phyloP scores from a whole-genome alignment of 2,329 filamentous ascomycete genomes.

The Coniella lustricola region DNA sequence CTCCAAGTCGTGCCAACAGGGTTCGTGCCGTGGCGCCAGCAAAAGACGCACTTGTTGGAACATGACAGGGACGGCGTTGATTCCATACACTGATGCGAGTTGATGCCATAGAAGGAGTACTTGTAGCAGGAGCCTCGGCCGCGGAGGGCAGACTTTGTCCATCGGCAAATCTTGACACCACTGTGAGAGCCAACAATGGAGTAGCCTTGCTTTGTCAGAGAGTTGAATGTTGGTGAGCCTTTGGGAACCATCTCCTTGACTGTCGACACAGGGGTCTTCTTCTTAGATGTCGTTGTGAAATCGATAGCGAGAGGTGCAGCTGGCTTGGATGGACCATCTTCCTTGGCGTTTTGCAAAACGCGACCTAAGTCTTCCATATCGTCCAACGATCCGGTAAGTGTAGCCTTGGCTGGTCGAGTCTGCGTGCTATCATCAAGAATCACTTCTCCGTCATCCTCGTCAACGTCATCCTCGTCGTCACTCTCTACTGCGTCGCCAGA shows the following conservation, averaged over 20 bases:
- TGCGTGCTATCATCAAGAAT: constrained; percentile 41
- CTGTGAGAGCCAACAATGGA: constrained; percentile 92
- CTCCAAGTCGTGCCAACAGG: constrained; percentile 95
- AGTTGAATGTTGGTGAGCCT: constrained; percentile 77
- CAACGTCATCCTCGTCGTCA: constrained; percentile 64
- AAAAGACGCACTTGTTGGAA: constrained; percentile 98
- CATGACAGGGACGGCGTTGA: constrained; percentile 92
- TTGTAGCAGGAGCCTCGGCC: constrained; percentile 97
- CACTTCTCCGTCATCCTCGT: constrained; percentile 48
- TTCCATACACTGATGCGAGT: constrained; percentile 97
- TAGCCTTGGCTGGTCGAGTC: constrained; percentile 33
- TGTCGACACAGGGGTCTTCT: constrained; percentile 37
- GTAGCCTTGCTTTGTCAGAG: constrained; percentile 94
- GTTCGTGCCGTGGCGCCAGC: constrained; percentile 97
- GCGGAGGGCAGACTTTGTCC: constrained; percentile 94
- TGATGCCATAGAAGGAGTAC: constrained; percentile 93
- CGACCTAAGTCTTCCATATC: constrained; percentile 81
- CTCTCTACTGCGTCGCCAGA: constrained; percentile 82
- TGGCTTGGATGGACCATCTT: constrained; percentile 26
- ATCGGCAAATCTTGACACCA: constrained; percentile 95
- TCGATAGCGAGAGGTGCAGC: constrained; percentile 65
- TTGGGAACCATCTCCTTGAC: constrained; percentile 92
- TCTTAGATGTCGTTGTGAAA: constrained; percentile 56
- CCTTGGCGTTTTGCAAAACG: constrained; percentile 46
- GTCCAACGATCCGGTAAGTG: constrained; percentile 48